Evolutionary conservation across 768 basidiomycete species (phyloP).

Genomic region (Mycena belliarum): DNA sequence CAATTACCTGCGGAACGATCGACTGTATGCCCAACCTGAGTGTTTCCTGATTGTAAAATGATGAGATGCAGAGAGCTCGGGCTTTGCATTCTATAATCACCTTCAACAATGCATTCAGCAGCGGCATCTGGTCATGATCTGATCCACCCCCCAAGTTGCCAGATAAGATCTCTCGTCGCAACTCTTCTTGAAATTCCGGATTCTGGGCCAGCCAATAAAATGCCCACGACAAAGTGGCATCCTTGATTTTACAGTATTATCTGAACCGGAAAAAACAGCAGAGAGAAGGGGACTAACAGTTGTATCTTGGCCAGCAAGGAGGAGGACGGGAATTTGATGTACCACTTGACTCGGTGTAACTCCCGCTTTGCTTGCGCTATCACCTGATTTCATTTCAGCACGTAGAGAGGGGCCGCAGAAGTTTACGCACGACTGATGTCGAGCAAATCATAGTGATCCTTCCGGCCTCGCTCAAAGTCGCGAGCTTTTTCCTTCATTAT

Average conservation of each 20-base stretch:
- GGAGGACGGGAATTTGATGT: background rate
- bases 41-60: conserved; percentile 11
- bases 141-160: too few species aligned
- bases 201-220: too few species aligned
- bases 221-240: too few species aligned
- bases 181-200: too few species aligned
- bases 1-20: background rate
- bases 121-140: too few species aligned
- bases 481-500: background rate
- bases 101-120: conserved; percentile 16
- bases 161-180: too few species aligned
- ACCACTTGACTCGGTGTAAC: background rate
- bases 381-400: too few species aligned
- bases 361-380: too few species aligned
- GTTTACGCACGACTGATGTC: background rate
- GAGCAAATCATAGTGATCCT: background rate
- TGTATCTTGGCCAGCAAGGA: background rate
- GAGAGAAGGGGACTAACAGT: too few species aligned
- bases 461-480: background rate
- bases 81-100: background rate
- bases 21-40: conserved; percentile 1
- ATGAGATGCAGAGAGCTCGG: background rate
- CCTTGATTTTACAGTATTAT: too few species aligned
- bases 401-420: background rate
- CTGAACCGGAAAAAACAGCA: too few species aligned